Percentiles rank a stretch among this genome's conserved stretches.
Evolutionary conservation across 768 basidiomycete genomes (phyloP).

Genomic region (Guyanaporus albipodus): DNA sequence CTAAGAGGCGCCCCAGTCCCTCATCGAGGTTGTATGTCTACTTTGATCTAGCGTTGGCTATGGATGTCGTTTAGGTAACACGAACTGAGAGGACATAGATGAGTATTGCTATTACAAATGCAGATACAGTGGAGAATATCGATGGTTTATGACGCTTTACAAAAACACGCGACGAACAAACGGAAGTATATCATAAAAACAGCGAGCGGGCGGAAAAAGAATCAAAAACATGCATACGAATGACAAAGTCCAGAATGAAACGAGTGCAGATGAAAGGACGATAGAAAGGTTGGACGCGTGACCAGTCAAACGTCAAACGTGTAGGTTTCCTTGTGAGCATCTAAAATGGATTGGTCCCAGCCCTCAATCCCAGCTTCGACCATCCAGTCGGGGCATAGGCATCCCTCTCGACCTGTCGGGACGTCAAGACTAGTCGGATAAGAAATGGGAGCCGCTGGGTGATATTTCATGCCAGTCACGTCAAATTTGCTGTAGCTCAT

Average conservation of each 20-base stretch:
- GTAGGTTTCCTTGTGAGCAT: neutral
- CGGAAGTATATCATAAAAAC: too few species aligned
- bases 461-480: neutral
- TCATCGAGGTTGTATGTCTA: too few species aligned
- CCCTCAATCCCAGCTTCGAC: conserved; percentile 10
- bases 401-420: conserved; percentile 3
- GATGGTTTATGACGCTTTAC: too few species aligned
- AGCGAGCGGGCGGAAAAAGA: too few species aligned
- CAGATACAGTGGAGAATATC: too few species aligned
- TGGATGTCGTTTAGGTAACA: too few species aligned
- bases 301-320: neutral
- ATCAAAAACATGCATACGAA: neutral
- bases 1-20: too few species aligned
- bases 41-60: too few species aligned
- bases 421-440: neutral
- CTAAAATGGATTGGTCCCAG: conserved; percentile 5
- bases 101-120: too few species aligned
- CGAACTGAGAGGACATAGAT: too few species aligned
- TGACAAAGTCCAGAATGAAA: neutral
- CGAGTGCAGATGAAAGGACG: neutral
- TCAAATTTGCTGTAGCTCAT: conserved; percentile 1
- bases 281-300: neutral
- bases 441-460: neutral
- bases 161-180: too few species aligned
- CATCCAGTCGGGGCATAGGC: conserved; percentile 24